phyloP scores from a whole-genome alignment of 2,329 filamentous ascomycete genomes.

The Shiraia sp. region DNA sequence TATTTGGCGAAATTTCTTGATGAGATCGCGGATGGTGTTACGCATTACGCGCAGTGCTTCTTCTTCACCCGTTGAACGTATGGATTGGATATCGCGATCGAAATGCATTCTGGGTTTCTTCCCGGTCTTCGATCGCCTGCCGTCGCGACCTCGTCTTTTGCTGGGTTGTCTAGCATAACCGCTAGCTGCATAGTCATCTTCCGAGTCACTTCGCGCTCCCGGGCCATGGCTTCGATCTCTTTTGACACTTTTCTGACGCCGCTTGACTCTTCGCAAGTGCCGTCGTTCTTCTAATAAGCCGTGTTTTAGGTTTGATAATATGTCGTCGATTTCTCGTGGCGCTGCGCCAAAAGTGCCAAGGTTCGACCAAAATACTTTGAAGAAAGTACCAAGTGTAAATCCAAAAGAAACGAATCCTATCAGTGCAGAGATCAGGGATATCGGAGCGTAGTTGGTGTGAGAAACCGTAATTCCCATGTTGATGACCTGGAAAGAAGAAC shows the following conservation, averaged over 20 bases:
- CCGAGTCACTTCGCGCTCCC: conserved; percentile 6
- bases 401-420: conserved; percentile 50
- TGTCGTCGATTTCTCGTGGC: conserved; percentile 44
- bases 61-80: conserved; percentile 34
- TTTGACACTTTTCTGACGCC: conserved; percentile 15
- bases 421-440: conserved; percentile 41
- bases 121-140: conserved; percentile 9
- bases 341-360: conserved; percentile 44
- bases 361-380: conserved; percentile 48
- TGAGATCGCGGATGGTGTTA: conserved; percentile 41
- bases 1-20: conserved; percentile 41
- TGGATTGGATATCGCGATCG: conserved; percentile 23
- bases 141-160: conserved; percentile 1
- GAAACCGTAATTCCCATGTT: conserved; percentile 29
- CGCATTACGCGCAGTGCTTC: conserved; percentile 43
- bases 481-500: too few species aligned
- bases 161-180: conserved; percentile 8
- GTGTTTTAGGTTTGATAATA: conserved; percentile 47
- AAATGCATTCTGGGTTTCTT: conserved; percentile 17
- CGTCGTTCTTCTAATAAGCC: conserved; percentile 47
- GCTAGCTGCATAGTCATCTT: conserved; percentile 9
- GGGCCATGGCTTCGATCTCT: conserved; percentile 15
- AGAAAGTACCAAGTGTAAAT: conserved; percentile 49
- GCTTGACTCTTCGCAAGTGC: conserved; percentile 35
- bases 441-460: conserved; percentile 32